phyloP scores from a whole-genome alignment of 2,329 filamentous ascomycete genomes.

The Phaeosphaeriaceae sp. region DNA sequence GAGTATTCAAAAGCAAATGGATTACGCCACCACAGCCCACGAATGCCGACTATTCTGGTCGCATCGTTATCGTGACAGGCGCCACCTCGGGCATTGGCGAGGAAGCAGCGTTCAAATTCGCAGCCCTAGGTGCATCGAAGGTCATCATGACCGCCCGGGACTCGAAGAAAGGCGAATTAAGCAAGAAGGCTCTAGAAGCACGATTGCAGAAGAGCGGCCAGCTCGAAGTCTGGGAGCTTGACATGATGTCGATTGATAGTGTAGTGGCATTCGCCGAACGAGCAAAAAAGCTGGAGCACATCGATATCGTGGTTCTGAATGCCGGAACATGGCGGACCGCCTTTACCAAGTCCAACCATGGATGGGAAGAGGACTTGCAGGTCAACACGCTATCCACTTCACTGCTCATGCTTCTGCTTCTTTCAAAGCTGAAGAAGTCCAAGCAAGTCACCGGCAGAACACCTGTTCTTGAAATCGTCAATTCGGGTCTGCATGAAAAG shows the following conservation, averaged over 20 bases:
- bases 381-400: slow-evolving; percentile 65
- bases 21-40: slow-evolving; percentile 43
- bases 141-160: slow-evolving; percentile 50
- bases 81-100: slow-evolving; percentile 50
- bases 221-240: slow-evolving; percentile 47
- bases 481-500: slow-evolving; percentile 38
- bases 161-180: slow-evolving; percentile 44
- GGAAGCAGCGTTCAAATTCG: slow-evolving; percentile 48
- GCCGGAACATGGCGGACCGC: slow-evolving; percentile 41
- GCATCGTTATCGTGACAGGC: slow-evolving; percentile 56
- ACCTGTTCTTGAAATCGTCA: slow-evolving; percentile 43
- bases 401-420: slow-evolving; percentile 60
- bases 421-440: slow-evolving; percentile 46
- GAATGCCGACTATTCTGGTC: slow-evolving; percentile 42
- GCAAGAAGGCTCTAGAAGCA: slow-evolving; percentile 37
- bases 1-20: slow-evolving; percentile 43
- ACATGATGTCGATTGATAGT: slow-evolving; percentile 45
- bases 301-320: slow-evolving; percentile 51
- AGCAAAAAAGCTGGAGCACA: slow-evolving; percentile 34
- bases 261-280: slow-evolving; percentile 40
- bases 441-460: slow-evolving; percentile 27
- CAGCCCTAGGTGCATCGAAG: slow-evolving; percentile 41
- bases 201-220: slow-evolving; percentile 31
- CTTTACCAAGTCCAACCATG: slow-evolving; percentile 36
- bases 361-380: slow-evolving; percentile 58